Conservation (phyloP, 345 rosid species). For the Eucalyptus tenuipes region DNA sequence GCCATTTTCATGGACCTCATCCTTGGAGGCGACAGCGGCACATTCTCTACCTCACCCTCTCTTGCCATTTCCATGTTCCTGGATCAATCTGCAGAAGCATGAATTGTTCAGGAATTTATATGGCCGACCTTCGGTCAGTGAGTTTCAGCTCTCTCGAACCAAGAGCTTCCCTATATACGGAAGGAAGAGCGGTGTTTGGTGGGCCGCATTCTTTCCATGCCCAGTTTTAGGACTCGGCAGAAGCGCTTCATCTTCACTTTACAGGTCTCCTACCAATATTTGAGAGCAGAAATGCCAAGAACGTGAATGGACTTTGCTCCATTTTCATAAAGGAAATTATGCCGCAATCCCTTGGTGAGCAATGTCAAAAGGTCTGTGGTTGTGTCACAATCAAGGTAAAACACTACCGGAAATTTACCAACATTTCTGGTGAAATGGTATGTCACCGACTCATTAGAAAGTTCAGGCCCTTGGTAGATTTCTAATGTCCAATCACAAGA, state of each 20-base stretch:
- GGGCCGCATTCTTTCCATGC: slow-evolving; percentile 64
- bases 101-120: neutral
- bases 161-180: slow-evolving; percentile 24
- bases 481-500: neutral
- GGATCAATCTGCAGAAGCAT: neutral
- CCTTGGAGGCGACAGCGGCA: slow-evolving; percentile 33
- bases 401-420: neutral
- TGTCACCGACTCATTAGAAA: neutral
- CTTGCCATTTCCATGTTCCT: slow-evolving; percentile 39
- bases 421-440: neutral
- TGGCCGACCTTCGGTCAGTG: neutral
- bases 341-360: neutral
- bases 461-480: too few species aligned
- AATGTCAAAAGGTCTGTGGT: neutral
- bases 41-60: slow-evolving; percentile 41
- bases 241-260: neutral
- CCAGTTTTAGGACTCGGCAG: neutral
- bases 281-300: neutral
- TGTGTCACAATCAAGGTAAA: neutral
- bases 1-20: slow-evolving; percentile 67
- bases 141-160: slow-evolving; percentile 59
- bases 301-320: neutral
- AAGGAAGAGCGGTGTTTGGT: slow-evolving; percentile 39
- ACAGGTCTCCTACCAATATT: neutral
- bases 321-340: neutral